Conservation (phyloP, 1,284 basidiomycete species). For the Melampsora americana region DNA sequence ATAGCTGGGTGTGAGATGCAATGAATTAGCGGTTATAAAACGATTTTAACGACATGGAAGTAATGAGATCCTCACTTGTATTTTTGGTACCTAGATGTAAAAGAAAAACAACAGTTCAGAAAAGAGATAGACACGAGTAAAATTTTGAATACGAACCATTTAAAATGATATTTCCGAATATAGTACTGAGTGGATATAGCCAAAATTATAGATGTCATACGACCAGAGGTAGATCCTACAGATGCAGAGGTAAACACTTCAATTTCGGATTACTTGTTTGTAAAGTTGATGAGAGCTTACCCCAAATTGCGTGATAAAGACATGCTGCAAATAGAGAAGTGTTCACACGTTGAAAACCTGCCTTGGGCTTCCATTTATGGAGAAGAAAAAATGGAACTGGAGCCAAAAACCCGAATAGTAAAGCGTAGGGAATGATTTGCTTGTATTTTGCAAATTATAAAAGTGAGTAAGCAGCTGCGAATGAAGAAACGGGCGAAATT, state of each 20-base stretch:
- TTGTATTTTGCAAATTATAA: neutral
- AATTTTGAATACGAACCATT: constrained; percentile 11
- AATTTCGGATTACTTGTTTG: neutral
- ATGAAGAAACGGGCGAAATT: neutral
- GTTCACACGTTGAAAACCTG: constrained; percentile 27
- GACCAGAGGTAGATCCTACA: constrained; percentile 30
- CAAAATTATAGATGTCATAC: constrained; percentile 9
- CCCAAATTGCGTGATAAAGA: constrained; percentile 17
- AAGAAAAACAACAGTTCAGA: neutral
- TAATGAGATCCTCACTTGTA: constrained; percentile 23
- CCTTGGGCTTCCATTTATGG: constrained; percentile 21
- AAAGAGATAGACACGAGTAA: neutral
- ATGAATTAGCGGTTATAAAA: neutral
- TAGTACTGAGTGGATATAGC: constrained; percentile 24
- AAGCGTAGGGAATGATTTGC: constrained; percentile 19
- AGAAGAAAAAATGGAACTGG: constrained; percentile 33
- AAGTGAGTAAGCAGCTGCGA: neutral
- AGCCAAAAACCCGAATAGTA: constrained; percentile 23
- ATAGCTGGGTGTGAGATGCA: constrained; percentile 6
- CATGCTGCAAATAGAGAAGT: constrained; percentile 24
- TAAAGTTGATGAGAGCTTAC: neutral
- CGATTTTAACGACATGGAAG: neutral
- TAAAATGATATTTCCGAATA: constrained; percentile 30
- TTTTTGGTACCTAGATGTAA: constrained; percentile 24
- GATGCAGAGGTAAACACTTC: neutral